These are phyloP conservation scores for Taiwanofungus camphoratus DNA, from an alignment of 1,284 basidiomycete species.

Conservation along the genomic window DNA sequence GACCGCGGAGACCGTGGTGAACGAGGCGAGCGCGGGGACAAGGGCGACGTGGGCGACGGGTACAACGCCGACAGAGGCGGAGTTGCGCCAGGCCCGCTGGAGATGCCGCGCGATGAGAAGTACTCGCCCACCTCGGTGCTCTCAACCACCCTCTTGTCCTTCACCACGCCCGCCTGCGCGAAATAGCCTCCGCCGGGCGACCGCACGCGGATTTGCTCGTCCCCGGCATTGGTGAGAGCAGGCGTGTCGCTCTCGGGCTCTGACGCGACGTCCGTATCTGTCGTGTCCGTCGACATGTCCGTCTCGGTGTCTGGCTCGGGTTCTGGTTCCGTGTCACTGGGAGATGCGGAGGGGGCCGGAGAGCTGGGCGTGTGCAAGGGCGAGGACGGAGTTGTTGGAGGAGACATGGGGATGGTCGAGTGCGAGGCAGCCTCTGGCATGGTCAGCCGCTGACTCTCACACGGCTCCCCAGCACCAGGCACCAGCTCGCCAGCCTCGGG, in stretches of 20 bases:
- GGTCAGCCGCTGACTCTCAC: no score
- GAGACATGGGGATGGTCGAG: constrained; percentile 1
- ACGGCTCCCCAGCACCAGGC: no score
- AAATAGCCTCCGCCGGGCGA: constrained; percentile 14
- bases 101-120: no score
- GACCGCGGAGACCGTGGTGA: no score
- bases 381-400: constrained; percentile 2
- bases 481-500: neutral
- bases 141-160: neutral
- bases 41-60: no score
- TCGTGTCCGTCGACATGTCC: constrained; percentile 25
- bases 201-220: no score
- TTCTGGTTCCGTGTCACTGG: constrained; percentile 16
- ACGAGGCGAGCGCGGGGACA: no score
- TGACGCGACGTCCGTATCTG: constrained; percentile 10
- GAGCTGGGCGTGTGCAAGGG: neutral
- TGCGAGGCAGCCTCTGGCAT: constrained; percentile 9
- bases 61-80: constrained; percentile 18
- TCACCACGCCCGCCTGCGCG: constrained; percentile 7
- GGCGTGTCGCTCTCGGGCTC: constrained; percentile 16
- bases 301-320: constrained; percentile 17
- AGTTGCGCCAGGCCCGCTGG: constrained; percentile 16
- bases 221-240: constrained; percentile 18
- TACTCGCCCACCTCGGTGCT: no score
- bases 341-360: constrained; percentile 10